Percentiles rank a stretch among this genome's conserved stretches.
Evolutionary conservation across 129 eudicot species (phyloP).

Genomic region (Smallanthus sonchifolius): DNA sequence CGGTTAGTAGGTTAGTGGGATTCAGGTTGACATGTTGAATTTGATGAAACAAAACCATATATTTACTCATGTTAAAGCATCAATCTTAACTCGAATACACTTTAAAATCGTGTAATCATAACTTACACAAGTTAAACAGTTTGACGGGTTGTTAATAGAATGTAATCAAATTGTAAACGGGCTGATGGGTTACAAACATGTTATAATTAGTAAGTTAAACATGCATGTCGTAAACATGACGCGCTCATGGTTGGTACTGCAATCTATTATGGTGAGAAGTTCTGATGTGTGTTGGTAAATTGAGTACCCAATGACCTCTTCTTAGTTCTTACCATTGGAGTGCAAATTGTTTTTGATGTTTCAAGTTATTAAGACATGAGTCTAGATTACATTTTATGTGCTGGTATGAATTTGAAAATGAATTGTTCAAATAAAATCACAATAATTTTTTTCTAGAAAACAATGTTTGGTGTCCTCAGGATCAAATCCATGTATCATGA

Average conservation of each 20-base stretch:
- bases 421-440: constrained; percentile 9
- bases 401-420: not conserved
- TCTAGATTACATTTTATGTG: not conserved
- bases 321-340: not conserved
- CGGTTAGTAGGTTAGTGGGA: too few species aligned
- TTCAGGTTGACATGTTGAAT: too few species aligned
- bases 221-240: constrained; percentile 79
- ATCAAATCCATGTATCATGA: too few species aligned
- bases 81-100: too few species aligned
- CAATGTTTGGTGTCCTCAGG: not conserved
- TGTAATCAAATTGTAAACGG: too few species aligned
- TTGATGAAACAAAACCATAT: too few species aligned
- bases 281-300: constrained; percentile 30
- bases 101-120: too few species aligned
- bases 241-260: constrained; percentile 88
- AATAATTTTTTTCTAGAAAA: not conserved
- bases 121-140: too few species aligned
- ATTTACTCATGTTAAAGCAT: too few species aligned
- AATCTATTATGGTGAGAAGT: constrained; percentile 63
- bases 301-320: not conserved
- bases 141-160: too few species aligned
- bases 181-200: too few species aligned
- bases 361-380: not conserved
- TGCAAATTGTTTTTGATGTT: not conserved
- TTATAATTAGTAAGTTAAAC: too few species aligned